Evolutionary conservation across 2,329 filamentous ascomycete species (phyloP).

Genomic region (Fusarium oligoseptatum): DNA sequence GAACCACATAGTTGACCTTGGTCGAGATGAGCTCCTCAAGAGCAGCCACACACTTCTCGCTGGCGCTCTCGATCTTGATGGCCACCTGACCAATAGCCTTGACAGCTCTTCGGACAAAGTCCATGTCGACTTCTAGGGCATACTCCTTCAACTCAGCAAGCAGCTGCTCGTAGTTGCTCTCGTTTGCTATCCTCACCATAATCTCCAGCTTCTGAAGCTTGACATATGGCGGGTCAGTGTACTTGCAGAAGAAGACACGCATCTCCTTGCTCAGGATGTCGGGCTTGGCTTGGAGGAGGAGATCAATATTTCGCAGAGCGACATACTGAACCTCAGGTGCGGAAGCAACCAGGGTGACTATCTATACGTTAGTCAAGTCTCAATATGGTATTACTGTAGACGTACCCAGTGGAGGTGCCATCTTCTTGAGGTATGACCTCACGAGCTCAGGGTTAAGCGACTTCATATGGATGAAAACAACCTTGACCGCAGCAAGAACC

Average conservation of each 20-base stretch:
- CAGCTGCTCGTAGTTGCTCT: conserved; percentile 94
- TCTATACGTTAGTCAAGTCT: background rate
- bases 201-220: conserved; percentile 99
- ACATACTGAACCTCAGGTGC: conserved; percentile 98
- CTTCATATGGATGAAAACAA: conserved; percentile 97
- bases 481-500: conserved; percentile 96
- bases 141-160: conserved; percentile 97
- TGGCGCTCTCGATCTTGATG: conserved; percentile 96
- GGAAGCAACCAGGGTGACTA: conserved; percentile 95
- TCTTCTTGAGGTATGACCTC: conserved; percentile 94
- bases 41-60: conserved; percentile 95
- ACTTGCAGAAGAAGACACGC: conserved; percentile 99
- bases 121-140: conserved; percentile 98
- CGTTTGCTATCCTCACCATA: conserved; percentile 99
- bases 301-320: conserved; percentile 93
- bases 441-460: conserved; percentile 82
- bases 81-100: conserved; percentile 98
- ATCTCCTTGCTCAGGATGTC: conserved; percentile 98
- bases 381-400: conserved; percentile 7
- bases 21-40: conserved; percentile 94
- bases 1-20: conserved; percentile 99
- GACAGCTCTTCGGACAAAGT: conserved; percentile 94
- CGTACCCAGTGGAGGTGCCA: conserved; percentile 93
- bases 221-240: conserved; percentile 97
- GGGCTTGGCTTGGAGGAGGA: conserved; percentile 94